Evolutionary conservation across 495 filamentous ascomycete species (phyloP).

Genomic region (Thermothielavioides terrestris): DNA sequence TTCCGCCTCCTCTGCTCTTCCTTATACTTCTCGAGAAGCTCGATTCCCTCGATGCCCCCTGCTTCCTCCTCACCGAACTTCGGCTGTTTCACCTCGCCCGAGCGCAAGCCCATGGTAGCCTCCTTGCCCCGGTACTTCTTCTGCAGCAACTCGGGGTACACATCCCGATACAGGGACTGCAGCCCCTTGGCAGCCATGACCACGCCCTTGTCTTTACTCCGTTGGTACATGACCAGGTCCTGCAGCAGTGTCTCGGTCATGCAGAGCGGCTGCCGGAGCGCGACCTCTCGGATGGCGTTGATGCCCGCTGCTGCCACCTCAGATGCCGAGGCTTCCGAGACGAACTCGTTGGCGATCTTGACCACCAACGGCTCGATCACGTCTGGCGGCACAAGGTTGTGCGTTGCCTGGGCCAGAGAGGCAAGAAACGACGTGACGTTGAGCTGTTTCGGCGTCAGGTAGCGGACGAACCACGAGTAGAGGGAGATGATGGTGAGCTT

Average conservation of each 20-base stretch:
- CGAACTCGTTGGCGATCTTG: constrained; percentile 97
- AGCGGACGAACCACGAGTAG: constrained; percentile 81
- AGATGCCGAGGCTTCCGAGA: constrained; percentile 83
- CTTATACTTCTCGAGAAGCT: constrained; percentile 89
- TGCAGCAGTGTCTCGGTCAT: constrained; percentile 96
- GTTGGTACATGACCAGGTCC: constrained; percentile 90
- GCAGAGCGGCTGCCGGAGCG: constrained; percentile 80
- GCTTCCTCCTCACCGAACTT: constrained; percentile 72
- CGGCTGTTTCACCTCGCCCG: constrained; percentile 57
- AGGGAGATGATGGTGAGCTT: constrained; percentile 55
- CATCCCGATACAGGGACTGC: constrained; percentile 80
- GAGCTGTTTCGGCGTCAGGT: constrained; percentile 81
- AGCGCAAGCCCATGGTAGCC: constrained; percentile 71
- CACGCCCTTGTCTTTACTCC: constrained; percentile 95
- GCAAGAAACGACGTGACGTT: constrained; percentile 93
- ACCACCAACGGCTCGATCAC: constrained; percentile 81
- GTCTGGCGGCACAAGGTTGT: constrained; percentile 88
- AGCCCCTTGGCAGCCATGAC: constrained; percentile 95
- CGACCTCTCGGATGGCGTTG: constrained; percentile 92
- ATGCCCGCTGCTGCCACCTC: constrained; percentile 90
- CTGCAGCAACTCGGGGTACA: constrained; percentile 80
- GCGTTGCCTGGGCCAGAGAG: constrained; percentile 82
- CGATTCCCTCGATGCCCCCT: constrained; percentile 86
- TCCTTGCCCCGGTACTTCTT: constrained; percentile 87
- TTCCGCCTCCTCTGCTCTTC: constrained; percentile 73